These are phyloP conservation scores for Aspergillus felis DNA, from an alignment of 2,329 filamentous ascomycete species.

Conservation along the genomic window DNA sequence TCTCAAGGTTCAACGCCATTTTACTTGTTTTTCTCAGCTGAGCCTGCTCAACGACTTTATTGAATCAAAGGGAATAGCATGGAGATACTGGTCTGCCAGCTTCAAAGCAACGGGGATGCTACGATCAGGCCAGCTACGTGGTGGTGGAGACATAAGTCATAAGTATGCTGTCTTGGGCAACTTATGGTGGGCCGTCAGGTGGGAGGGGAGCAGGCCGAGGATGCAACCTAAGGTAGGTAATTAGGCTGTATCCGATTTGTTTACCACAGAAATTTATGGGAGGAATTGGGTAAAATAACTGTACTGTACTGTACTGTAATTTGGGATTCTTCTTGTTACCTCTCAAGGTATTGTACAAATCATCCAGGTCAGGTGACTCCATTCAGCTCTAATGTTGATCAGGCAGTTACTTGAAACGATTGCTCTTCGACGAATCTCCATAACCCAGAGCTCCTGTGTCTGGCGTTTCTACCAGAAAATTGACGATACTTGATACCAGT, in stretches of 20 bases:
- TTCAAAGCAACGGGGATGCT: background rate
- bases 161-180: background rate
- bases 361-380: slow-evolving; percentile 12
- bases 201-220: background rate
- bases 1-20: slow-evolving; percentile 59
- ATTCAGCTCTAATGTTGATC: slow-evolving; percentile 7
- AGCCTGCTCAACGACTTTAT: background rate
- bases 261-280: background rate
- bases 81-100: background rate
- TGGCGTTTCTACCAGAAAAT: background rate
- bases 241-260: background rate
- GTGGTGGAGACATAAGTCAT: slow-evolving; percentile 11
- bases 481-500: background rate
- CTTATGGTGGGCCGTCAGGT: slow-evolving; percentile 10
- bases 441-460: background rate
- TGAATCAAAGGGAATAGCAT: background rate
- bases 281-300: background rate
- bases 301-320: slow-evolving; percentile 3
- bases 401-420: slow-evolving; percentile 1
- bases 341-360: background rate
- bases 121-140: slow-evolving; percentile 12
- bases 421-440: slow-evolving; percentile 1
- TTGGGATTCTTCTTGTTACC: background rate
- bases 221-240: background rate
- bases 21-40: slow-evolving; percentile 4